Evolutionary conservation across 257 asterid species (phyloP).

Genomic region (Catharanthus roseus): DNA sequence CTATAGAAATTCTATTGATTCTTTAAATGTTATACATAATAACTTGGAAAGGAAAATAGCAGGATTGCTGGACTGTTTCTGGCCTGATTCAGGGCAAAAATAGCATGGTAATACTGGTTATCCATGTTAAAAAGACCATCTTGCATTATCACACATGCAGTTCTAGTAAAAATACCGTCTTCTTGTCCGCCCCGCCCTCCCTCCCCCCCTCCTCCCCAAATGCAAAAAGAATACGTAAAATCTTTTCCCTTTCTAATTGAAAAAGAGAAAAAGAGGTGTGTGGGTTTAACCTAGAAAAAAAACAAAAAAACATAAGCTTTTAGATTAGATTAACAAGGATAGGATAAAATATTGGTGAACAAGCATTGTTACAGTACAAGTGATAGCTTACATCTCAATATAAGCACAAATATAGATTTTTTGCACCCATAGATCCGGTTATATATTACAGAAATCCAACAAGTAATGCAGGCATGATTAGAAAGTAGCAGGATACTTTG

Average conservation of each 20-base stretch:
- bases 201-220: neutral
- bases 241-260: too few relatives aligned
- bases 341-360: neutral
- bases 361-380: neutral
- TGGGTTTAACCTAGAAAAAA: neutral
- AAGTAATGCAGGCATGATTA: neutral
- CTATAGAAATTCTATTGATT: too few relatives aligned
- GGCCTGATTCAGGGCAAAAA: too few relatives aligned
- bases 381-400: neutral
- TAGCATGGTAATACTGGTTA: too few relatives aligned
- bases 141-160: neutral
- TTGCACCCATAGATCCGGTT: neutral
- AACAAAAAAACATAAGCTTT: neutral
- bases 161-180: too few relatives aligned
- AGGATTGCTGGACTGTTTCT: too few relatives aligned
- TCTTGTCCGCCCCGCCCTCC: too few relatives aligned
- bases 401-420: too few relatives aligned
- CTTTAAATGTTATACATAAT: too few relatives aligned
- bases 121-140: neutral
- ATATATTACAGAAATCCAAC: neutral
- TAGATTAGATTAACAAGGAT: neutral
- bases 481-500: neutral
- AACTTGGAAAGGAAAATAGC: too few relatives aligned
- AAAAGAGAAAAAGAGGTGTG: neutral
- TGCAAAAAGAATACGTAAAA: too few relatives aligned